Evolutionary conservation across 2,329 filamentous ascomycete species (phyloP).

Genomic region (Biscogniauxia mediterranea): DNA sequence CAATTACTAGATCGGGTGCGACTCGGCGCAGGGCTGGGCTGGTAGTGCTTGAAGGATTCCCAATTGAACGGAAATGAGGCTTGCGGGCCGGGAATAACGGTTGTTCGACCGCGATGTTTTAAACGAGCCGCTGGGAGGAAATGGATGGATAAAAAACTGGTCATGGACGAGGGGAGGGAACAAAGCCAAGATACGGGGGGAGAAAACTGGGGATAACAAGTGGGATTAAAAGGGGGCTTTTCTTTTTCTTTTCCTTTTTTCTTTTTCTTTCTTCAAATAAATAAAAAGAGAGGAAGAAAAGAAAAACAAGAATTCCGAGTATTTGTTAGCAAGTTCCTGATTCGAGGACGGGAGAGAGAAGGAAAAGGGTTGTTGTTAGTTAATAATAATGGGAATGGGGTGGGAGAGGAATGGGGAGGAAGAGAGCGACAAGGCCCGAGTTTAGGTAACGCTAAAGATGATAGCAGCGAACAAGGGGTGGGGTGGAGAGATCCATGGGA

Average conservation of each 20-base stretch:
- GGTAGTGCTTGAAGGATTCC: constrained; percentile 6
- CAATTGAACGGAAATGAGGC: constrained; percentile 22
- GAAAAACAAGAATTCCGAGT: background rate
- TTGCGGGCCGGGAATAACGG: constrained; percentile 23
- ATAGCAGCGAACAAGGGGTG: background rate
- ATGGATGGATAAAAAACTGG: constrained; percentile 26
- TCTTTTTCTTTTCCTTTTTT: background rate
- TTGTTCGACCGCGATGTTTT: constrained; percentile 21
- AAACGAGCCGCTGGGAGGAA: constrained; percentile 26
- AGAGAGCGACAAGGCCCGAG: background rate
- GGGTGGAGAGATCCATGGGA: background rate
- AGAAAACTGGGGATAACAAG: constrained; percentile 20
- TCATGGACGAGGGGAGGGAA: constrained; percentile 21
- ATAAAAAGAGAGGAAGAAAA: background rate
- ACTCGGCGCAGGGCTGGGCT: constrained; percentile 9
- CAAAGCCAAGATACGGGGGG: constrained; percentile 20
- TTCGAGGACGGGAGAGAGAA: background rate
- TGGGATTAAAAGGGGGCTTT: background rate
- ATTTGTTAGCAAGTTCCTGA: too few relatives aligned
- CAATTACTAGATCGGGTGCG: background rate
- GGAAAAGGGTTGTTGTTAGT: too few relatives aligned
- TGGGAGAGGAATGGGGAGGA: background rate
- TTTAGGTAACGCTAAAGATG: background rate
- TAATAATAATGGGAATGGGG: too few relatives aligned
- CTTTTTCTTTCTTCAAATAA: background rate